Evolutionary conservation across 2,329 filamentous ascomycete species (phyloP), one percentile per base, ranked within the genome.

Genomic region (Ophiostoma perfectum): DNA sequence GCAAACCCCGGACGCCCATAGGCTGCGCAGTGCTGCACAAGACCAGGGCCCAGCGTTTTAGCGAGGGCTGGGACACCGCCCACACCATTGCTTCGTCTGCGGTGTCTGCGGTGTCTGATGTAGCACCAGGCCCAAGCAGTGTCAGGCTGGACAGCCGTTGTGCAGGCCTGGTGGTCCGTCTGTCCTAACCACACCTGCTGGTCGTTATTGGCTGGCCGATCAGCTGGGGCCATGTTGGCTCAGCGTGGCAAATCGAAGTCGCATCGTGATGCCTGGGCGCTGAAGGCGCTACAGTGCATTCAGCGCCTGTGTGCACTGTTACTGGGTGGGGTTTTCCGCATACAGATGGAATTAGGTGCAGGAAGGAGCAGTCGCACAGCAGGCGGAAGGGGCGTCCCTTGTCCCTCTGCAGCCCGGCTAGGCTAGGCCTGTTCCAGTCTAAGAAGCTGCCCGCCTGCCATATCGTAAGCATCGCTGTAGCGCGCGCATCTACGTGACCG

Each of bases 121-220:
- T 27, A 27, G 27, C 27, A 44, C 42, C 42, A 7, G 42, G 42
- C 42, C 36, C 44, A 49, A 58, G 66, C 36, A 16, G 27, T 65
- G 49, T 11, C 63, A 58, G 66, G 66, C 66, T 67, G 66, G 6
- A 47, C 62, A 67, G 66, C 47, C 66, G 16, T 47, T 60, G 11
- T 60, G 55, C 12, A 60, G 18, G 55, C 5, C 4, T 16, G 16
- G 55, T 27, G 55, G 55, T 9, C 38, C 27, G 27, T 60, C 55
- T 60, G 27, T 3, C 14, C 2, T 5, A 38, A 12, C 6, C 5
- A 38, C 55, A 5, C 11, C 27, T 60, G 0, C 27, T 11, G 55
- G 55, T 12, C 38, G 55, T 38, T 18, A 60, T 60, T 60, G 27
- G 55, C 6, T 38, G 27, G 27, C 55, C 27, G 55, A 60, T 60